A percentile compares a stretch with the other conserved stretches of the same genome.
phyloP scores from a whole-genome alignment of 257 asterid genomes.

The Capsicum rhomboideum region DNA sequence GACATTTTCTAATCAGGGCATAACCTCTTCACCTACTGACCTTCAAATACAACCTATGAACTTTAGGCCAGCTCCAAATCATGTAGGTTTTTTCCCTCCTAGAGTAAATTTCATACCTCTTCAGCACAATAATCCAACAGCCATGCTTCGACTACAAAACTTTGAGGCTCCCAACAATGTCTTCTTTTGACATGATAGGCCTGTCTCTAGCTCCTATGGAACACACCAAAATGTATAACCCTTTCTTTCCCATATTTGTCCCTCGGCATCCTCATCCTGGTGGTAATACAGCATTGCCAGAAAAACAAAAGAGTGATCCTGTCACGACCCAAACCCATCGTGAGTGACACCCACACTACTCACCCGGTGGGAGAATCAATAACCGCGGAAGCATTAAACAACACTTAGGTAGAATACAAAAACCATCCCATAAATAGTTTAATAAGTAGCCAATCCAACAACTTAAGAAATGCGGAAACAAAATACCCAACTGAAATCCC shows the following conservation, averaged over 20 bases:
- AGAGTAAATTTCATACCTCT: slow-evolving; percentile 41
- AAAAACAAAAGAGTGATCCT: slow-evolving; percentile 50
- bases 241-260: slow-evolving; percentile 59
- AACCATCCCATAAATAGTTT: too few species aligned
- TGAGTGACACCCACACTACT: too few species aligned
- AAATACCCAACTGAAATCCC: too few species aligned
- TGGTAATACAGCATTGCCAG: slow-evolving; percentile 29
- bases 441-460: too few species aligned
- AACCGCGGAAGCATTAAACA: too few species aligned
- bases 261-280: slow-evolving; percentile 36
- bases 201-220: slow-evolving; percentile 34
- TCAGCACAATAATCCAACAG: slow-evolving; percentile 40
- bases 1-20: slow-evolving; percentile 26
- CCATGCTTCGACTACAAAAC: slow-evolving; percentile 30
- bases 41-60: slow-evolving; percentile 51
- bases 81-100: slow-evolving; percentile 39
- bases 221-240: slow-evolving; percentile 65
- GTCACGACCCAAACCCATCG: too few species aligned
- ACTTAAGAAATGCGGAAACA: too few species aligned
- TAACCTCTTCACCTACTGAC: slow-evolving; percentile 8
- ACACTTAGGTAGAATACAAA: too few species aligned
- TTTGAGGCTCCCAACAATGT: slow-evolving; percentile 29
- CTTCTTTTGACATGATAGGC: slow-evolving; percentile 25
- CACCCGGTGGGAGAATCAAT: too few species aligned
- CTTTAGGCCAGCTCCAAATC: slow-evolving; percentile 35